These are phyloP conservation scores for Spathaspora girioi DNA, from an alignment of 805 yeast species.

Conservation along the genomic window DNA sequence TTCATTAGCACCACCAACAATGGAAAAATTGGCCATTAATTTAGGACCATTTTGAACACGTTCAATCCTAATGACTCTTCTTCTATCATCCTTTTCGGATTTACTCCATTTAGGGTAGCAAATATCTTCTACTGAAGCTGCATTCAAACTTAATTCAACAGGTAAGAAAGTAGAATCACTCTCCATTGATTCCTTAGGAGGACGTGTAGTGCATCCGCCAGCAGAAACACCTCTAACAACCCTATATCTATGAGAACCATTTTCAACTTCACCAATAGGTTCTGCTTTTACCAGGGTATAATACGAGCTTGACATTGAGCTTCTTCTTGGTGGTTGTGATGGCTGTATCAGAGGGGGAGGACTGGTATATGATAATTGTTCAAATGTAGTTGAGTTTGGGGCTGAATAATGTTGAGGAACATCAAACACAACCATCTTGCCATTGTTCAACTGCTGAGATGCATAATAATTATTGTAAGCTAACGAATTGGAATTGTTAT, in stretches of 20 bases:
- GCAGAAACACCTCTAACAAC: constrained; percentile 56
- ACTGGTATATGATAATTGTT: neutral
- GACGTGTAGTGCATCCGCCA: constrained; percentile 54
- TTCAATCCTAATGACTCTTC: constrained; percentile 58
- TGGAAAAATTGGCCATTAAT: constrained; percentile 46
- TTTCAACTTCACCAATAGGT: neutral
- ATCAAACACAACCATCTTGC: neutral
- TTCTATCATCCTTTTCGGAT: constrained; percentile 44
- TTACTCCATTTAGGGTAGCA: constrained; percentile 51
- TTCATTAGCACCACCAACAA: constrained; percentile 49
- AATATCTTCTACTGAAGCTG: constrained; percentile 44
- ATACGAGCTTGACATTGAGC: neutral
- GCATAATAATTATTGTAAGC: constrained; percentile 3
- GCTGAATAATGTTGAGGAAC: constrained; percentile 1
- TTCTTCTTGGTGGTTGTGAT: neutral
- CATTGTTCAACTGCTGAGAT: neutral
- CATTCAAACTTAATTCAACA: constrained; percentile 44
- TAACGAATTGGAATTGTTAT: constrained; percentile 4
- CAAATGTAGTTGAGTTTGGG: neutral
- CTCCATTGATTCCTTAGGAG: constrained; percentile 42
- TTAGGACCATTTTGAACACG: constrained; percentile 47
- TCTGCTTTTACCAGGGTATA: neutral
- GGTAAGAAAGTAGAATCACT: constrained; percentile 34
- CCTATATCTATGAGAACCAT: constrained; percentile 24
- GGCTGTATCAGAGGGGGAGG: neutral